Conservation (phyloP, 306 rosid species). For the Pterocarpus santalinus region DNA sequence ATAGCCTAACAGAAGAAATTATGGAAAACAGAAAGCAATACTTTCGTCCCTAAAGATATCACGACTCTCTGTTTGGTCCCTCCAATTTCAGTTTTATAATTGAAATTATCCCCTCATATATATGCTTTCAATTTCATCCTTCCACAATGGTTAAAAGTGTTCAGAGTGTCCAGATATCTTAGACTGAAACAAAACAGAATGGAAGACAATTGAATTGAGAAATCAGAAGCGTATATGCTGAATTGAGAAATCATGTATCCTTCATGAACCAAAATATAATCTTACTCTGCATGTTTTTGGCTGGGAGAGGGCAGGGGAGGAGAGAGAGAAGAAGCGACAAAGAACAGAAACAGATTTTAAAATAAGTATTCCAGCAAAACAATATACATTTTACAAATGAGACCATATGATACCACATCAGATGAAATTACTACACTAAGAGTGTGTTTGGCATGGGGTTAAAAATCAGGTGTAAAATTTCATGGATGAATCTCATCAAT, state of each 20-base stretch:
- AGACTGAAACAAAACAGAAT: not conserved
- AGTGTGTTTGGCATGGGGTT: too few relatives aligned
- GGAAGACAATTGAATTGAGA: not conserved
- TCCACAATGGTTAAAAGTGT: not conserved
- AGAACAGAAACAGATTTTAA: not conserved
- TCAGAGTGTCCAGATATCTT: not conserved
- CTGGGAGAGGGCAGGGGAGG: too few relatives aligned
- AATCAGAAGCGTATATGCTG: not conserved
- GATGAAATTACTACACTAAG: not conserved
- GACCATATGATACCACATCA: not conserved
- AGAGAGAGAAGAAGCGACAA: not conserved
- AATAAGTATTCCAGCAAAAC: not conserved
- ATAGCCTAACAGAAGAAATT: slow-evolving; percentile 4
- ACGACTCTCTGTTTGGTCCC: not conserved
- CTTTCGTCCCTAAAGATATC: not conserved
- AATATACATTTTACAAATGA: not conserved
- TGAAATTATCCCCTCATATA: not conserved
- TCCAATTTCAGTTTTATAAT: not conserved
- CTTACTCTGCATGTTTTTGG: not conserved
- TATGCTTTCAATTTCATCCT: not conserved
- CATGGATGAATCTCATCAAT: too few relatives aligned
- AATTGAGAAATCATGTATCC: not conserved
- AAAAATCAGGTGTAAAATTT: too few relatives aligned
- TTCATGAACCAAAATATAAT: slow-evolving; percentile 17
- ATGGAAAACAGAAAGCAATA: not conserved